phyloP scores from a whole-genome alignment of 495 filamentous ascomycete species.

The Penicillium cataractarum region DNA sequence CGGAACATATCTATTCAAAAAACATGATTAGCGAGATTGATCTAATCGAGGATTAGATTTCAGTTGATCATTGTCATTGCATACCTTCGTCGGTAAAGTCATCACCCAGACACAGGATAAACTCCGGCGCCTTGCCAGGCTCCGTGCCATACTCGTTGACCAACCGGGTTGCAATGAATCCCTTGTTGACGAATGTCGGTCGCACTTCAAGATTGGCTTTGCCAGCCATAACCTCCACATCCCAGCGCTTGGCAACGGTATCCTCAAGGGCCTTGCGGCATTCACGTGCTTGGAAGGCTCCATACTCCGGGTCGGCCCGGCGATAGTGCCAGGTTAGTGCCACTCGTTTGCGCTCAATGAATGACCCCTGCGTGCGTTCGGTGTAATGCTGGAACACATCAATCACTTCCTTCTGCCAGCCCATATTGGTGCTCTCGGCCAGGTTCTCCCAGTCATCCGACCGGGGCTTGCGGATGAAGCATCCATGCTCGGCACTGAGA shows the following conservation, averaged over 20 bases:
- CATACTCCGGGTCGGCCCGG: slow-evolving; percentile 81
- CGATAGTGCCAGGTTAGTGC: slow-evolving; percentile 98
- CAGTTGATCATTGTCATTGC: too few species aligned
- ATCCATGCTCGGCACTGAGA: slow-evolving; percentile 93
- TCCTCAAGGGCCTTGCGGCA: slow-evolving; percentile 76
- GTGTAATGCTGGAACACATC: slow-evolving; percentile 83
- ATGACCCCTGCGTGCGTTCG: slow-evolving; percentile 82
- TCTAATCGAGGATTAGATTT: too few species aligned
- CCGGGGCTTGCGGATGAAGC: slow-evolving; percentile 82
- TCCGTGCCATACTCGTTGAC: slow-evolving; percentile 63
- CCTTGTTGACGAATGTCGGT: slow-evolving; percentile 95
- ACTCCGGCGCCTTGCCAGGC: slow-evolving; percentile 63
- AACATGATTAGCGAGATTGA: slow-evolving; percentile 15
- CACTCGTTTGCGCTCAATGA: slow-evolving; percentile 89
- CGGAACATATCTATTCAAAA: slow-evolving; percentile 61
- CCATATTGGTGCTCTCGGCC: slow-evolving; percentile 80
- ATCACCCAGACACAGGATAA: slow-evolving; percentile 88
- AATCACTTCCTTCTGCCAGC: slow-evolving; percentile 81
- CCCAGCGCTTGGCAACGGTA: slow-evolving; percentile 73
- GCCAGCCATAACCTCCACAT: slow-evolving; percentile 92
- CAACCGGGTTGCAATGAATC: slow-evolving; percentile 82
- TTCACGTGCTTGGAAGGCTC: slow-evolving; percentile 70
- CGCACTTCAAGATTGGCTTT: slow-evolving; percentile 97
- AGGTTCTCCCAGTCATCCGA: slow-evolving; percentile 80
- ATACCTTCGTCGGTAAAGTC: slow-evolving; percentile 97